phyloP scores from a whole-genome alignment of 306 rosid genomes.

The Cicer yamashitae region DNA sequence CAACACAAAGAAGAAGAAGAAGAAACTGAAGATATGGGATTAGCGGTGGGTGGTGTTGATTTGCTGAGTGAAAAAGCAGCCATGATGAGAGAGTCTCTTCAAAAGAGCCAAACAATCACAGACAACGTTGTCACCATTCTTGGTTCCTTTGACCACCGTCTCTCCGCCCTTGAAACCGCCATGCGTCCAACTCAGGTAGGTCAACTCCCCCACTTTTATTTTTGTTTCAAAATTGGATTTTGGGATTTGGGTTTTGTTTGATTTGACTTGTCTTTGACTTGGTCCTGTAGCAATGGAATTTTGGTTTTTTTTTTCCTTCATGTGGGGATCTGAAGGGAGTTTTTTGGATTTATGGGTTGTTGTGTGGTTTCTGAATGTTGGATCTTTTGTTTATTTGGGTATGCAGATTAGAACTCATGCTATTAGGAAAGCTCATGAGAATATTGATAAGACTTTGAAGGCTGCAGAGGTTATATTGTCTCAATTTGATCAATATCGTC shows the following conservation, averaged over 20 bases:
- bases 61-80: conserved; percentile 77
- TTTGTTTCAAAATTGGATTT: conserved; percentile 24
- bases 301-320: background rate
- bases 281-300: conserved; percentile 4
- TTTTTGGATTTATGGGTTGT: conserved; percentile 34
- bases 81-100: conserved; percentile 83
- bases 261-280: conserved; percentile 52
- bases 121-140: conserved; percentile 89
- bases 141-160: conserved; percentile 97
- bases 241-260: conserved; percentile 35
- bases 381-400: conserved; percentile 46
- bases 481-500: conserved; percentile 87
- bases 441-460: conserved; percentile 89
- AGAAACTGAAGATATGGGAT: conserved; percentile 51
- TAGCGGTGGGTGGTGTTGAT: conserved; percentile 62
- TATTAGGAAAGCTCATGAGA: conserved; percentile 94
- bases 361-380: conserved; percentile 38
- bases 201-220: background rate
- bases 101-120: conserved; percentile 86
- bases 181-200: conserved; percentile 98
- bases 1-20: conserved; percentile 22
- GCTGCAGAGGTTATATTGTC: conserved; percentile 85
- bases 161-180: conserved; percentile 95
- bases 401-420: conserved; percentile 87
- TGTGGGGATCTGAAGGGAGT: conserved; percentile 49